phyloP scores from a whole-genome alignment of 257 asterid species.

The Solanum boliviense region DNA sequence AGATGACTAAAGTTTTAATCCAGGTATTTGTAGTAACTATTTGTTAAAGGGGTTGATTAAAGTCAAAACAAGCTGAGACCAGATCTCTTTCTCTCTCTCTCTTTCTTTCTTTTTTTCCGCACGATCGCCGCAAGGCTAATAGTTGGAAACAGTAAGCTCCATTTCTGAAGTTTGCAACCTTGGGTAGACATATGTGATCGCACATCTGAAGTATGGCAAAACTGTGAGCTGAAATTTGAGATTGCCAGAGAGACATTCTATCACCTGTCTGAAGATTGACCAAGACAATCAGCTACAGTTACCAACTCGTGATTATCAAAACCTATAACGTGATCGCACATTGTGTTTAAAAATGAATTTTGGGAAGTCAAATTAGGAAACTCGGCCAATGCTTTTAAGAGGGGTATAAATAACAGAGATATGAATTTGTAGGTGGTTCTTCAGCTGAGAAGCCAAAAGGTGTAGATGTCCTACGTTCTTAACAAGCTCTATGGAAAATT shows the following conservation, averaged over 20 bases:
- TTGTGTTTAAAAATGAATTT: not conserved
- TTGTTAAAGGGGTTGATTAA: not conserved
- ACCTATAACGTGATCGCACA: not conserved
- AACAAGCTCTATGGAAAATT: not conserved
- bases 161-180: not conserved
- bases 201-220: not conserved
- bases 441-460: not conserved
- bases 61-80: not conserved
- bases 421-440: not conserved
- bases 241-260: not conserved
- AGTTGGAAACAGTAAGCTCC: not conserved
- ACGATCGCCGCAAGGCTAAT: not conserved
- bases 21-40: not conserved
- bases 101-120: not conserved
- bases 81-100: not conserved
- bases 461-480: not conserved
- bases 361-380: not conserved
- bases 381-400: not conserved
- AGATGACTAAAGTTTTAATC: not conserved
- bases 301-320: not conserved
- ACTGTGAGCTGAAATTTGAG: not conserved
- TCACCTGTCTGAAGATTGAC: not conserved
- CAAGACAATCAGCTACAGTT: not conserved
- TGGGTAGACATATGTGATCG: not conserved
- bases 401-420: not conserved